Base-by-base conservation (phyloP, 768 basidiomycete species). In the Rhodotorula toruloides region DNA sequence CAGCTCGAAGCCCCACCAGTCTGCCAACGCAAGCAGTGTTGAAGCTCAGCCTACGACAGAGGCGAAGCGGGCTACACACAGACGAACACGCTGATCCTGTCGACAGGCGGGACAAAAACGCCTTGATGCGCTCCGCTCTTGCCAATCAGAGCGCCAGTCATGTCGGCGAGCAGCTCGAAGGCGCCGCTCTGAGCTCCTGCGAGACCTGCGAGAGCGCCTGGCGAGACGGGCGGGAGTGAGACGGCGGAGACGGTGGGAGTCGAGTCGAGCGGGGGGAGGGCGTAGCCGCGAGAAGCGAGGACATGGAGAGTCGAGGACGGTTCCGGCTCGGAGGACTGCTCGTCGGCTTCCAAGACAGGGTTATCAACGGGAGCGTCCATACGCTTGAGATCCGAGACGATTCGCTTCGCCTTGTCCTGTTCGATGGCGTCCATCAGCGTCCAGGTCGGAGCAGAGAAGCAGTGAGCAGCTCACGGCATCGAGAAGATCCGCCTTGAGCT, bases 1-100 rank as follows among this genome's bases (percentile, higher is more conserved):
- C 0, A 91, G 61, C 74, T 93, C 90, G 19, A 89, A 79, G 21
- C 90, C 90, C 90, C 90, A 93, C 90, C 90, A 91, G 77, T 91
- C 89, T 91, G 68, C n/a, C n/a, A n/a, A n/a, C n/a, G 31, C 27
- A 19, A 16, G 48, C 5, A 29, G 47, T 22, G 21, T 4, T 1
- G 14, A 22, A 4, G 19, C 3, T 32, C 25, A n/a, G 31, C 10
- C 13, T 16, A 17, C 44, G 25, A 58, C 16, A 21, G 7, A 16
- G 1, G 25, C 10, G 29, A 32, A n/a, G n/a, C 11, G 9, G 42
- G 44, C 27, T 25, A 46, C 73, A 50, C 56, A 70, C 71, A 74
- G 52, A 73, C n/a, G 40, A 71, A 61, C 9, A 72, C 40, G 21
- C 42, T 62, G 27, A 74, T 46, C 1, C 69, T 21, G 34, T 73